Percentiles rank a stretch among this genome's conserved stretches.
Evolutionary conservation across 1,139 yeast genomes (phyloP).

Genomic region (Blastobotrys indianensis): DNA sequence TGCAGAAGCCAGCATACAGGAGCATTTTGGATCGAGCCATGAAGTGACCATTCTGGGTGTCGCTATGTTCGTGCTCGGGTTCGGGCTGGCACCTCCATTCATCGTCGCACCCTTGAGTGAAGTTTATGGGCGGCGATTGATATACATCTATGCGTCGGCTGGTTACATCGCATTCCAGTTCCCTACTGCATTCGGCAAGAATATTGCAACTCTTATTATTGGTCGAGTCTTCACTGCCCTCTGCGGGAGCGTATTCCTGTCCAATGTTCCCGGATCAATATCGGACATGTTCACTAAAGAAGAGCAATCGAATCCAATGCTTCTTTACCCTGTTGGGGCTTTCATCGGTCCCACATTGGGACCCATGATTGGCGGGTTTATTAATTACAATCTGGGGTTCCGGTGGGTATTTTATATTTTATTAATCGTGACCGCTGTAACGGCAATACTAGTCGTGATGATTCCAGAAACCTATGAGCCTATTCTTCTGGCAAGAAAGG

Average conservation of each 20-base stretch:
- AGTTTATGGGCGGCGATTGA: slow-evolving; percentile 61
- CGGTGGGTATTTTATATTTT: slow-evolving; percentile 61
- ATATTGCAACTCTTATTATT: slow-evolving; percentile 54
- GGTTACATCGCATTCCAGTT: slow-evolving; percentile 57
- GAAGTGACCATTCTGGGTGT: slow-evolving; percentile 60
- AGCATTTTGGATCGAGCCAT: slow-evolving; percentile 45
- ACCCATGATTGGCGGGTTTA: slow-evolving; percentile 63
- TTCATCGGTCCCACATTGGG: slow-evolving; percentile 74
- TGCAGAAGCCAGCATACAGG: slow-evolving; percentile 45
- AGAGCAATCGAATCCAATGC: slow-evolving; percentile 63
- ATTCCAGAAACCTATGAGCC: slow-evolving; percentile 77
- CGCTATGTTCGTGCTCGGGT: slow-evolving; percentile 62
- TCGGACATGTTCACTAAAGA: slow-evolving; percentile 56
- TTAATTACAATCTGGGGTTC: slow-evolving; percentile 47
- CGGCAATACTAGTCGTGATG: slow-evolving; percentile 40
- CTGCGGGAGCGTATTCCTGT: slow-evolving; percentile 62
- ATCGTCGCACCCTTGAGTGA: slow-evolving; percentile 67
- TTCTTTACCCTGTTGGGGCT: slow-evolving; percentile 65
- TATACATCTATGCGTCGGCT: slow-evolving; percentile 53
- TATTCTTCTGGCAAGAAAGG: slow-evolving; percentile 48
- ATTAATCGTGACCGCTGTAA: slow-evolving; percentile 59
- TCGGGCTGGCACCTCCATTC: slow-evolving; percentile 63
- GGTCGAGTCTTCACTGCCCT: slow-evolving; percentile 67
- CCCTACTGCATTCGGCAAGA: slow-evolving; percentile 59
- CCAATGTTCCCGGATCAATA: slow-evolving; percentile 73